Conservation (phyloP, 2,329 filamentous ascomycete species). For the Talaromyces sp. region DNA sequence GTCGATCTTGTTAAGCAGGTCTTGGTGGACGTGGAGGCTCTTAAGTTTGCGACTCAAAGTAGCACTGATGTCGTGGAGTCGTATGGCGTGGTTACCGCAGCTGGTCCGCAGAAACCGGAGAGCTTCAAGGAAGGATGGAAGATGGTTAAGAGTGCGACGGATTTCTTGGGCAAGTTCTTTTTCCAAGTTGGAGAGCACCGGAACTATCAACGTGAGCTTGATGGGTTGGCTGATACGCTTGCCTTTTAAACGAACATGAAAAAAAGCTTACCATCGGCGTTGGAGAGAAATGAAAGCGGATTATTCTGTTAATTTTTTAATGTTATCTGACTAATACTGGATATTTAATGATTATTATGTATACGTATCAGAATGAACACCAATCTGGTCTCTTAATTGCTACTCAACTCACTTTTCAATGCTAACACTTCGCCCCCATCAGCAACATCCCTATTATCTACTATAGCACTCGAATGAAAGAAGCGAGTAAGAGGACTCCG, state of each 20-base stretch:
- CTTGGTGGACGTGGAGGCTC: constrained; percentile 40
- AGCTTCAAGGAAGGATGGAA: constrained; percentile 57
- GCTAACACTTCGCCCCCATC: background rate
- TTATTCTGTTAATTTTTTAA: background rate
- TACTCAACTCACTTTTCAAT: constrained; percentile 6
- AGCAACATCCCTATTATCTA: constrained; percentile 1
- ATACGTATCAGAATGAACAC: background rate
- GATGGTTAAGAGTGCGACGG: constrained; percentile 61
- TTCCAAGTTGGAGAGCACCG: constrained; percentile 66
- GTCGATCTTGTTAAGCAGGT: constrained; percentile 56
- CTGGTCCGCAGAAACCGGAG: constrained; percentile 47
- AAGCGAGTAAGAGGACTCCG: constrained; percentile 26
- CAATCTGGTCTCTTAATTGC: too few relatives aligned
- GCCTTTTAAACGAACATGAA: constrained; percentile 55
- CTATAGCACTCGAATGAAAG: constrained; percentile 43
- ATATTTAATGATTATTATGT: background rate
- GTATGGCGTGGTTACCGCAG: constrained; percentile 72
- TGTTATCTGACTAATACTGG: background rate
- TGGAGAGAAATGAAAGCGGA: too few relatives aligned
- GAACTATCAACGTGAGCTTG: constrained; percentile 68
- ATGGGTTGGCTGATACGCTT: constrained; percentile 61
- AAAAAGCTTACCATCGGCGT: too few relatives aligned
- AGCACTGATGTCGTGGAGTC: constrained; percentile 53
- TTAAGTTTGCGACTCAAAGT: constrained; percentile 45
- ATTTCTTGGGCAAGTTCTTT: constrained; percentile 67